A percentile compares a stretch with the other conserved stretches of the same genome.
Evolutionary conservation across 202 grass and related monocot species (phyloP).

Genomic region (Bolboschoenoplectus hybrid): DNA sequence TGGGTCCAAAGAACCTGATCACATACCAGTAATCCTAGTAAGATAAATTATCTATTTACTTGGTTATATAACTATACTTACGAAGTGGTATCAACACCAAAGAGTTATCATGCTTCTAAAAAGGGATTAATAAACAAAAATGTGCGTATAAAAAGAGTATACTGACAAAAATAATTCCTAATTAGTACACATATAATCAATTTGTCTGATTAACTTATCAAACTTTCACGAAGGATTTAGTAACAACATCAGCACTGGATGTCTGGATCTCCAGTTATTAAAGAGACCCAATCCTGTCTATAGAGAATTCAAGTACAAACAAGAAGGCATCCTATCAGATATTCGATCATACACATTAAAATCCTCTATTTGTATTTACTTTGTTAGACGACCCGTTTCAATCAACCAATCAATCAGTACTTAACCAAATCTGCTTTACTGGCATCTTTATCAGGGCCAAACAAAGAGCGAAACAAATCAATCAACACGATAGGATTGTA

Average conservation of each 20-base stretch:
- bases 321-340: neutral
- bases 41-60: constrained; percentile 22
- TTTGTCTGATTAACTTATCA: neutral
- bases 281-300: neutral
- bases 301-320: neutral
- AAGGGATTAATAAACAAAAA: neutral
- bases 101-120: neutral
- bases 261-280: neutral
- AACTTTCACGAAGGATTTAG: neutral
- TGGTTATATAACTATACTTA: constrained; percentile 7
- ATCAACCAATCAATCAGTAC: neutral
- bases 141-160: neutral
- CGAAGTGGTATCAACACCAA: neutral
- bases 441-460: neutral
- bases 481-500: neutral
- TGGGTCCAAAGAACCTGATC: constrained; percentile 72
- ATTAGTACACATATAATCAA: neutral
- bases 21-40: neutral
- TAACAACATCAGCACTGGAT: neutral
- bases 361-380: neutral
- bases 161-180: neutral
- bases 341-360: neutral
- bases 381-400: neutral
- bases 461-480: constrained; percentile 6
- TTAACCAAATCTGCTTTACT: neutral